Conservation (phyloP, 257 asterid genomes). For the Capsicum baccatum region DNA sequence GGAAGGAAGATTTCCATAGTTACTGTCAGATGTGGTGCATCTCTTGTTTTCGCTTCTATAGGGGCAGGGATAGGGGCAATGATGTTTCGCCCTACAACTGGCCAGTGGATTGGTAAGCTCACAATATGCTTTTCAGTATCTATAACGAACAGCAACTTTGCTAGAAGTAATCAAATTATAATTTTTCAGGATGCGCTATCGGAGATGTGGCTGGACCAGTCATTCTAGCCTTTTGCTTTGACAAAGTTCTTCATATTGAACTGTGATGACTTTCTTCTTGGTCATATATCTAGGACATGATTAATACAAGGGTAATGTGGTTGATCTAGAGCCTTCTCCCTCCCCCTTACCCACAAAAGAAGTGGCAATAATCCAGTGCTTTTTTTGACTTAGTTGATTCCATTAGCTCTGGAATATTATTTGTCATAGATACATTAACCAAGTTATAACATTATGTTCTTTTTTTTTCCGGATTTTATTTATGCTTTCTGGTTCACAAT, state of each 20-base stretch:
- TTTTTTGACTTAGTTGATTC: slow-evolving; percentile 9
- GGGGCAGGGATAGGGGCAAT: slow-evolving; percentile 90
- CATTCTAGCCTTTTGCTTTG: slow-evolving; percentile 56
- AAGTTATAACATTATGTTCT: background rate
- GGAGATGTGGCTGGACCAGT: slow-evolving; percentile 90
- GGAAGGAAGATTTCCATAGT: slow-evolving; percentile 59
- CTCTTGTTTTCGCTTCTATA: slow-evolving; percentile 79
- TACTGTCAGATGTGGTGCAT: slow-evolving; percentile 66
- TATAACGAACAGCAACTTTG: background rate
- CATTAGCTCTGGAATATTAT: background rate
- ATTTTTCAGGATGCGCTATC: slow-evolving; percentile 69
- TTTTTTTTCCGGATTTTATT: background rate
- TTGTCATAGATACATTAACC: slow-evolving; percentile 7
- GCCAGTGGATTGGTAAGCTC: slow-evolving; percentile 90
- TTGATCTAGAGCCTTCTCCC: background rate
- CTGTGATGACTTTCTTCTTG: slow-evolving; percentile 38
- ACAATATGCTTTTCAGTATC: background rate
- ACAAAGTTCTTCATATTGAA: slow-evolving; percentile 46
- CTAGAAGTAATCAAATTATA: slow-evolving; percentile 8
- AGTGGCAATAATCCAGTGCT: background rate
- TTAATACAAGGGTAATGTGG: background rate
- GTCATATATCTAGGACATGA: background rate
- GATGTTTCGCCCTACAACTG: slow-evolving; percentile 68
- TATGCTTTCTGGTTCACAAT: background rate
- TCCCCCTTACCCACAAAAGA: background rate